Base-by-base conservation (phyloP, 345 rosid genomes). In the Geranium rotundifolium region DNA sequence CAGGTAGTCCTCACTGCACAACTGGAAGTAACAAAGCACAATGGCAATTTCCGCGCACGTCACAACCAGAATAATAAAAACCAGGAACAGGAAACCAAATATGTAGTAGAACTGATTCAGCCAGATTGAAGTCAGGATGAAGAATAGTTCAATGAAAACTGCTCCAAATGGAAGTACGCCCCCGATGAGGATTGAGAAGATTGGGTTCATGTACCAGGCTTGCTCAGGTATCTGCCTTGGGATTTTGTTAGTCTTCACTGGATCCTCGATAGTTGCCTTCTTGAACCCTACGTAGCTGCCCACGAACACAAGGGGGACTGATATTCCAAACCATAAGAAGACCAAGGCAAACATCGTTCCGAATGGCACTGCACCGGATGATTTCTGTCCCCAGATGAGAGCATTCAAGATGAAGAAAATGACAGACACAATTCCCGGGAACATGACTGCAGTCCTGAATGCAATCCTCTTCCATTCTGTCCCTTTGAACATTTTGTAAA, bases 371-470 rank as follows among this genome's bases (percentile, higher is more conserved):
- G 81, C 81, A 30, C 73, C 77, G 13, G 75, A 73, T 27, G 73
- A 76, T 39, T 76, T 63, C 73, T 76, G 76, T 29, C 79, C 80
- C 80, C 80, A 76, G 6, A 76, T 76, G 19, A 76, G 69, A 23
- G 66, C 73, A 62, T 76, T 72, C 64, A 76, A 67, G 10, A 76
- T 63, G 23, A 76, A 76, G 74, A 76, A 76, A 56, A 76, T 57
- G 4, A 61, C 73, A 29, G 72, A 76, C 17, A 72, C 76, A 52
- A 76, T 66, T 39, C 73, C 76, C 0, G 76, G 76, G 62, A 77
- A 77, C 75, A 73, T 66, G 23, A 77, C 63, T 46, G 78, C 75
- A 29, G 73, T 68, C 66, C 69, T 74, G 41, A 71, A 68, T 12
- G 81, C 72, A 62, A 70, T 71, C 54, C 75, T 65, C 76, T 71